phyloP scores from a whole-genome alignment of 345 rosid species.

The Aquilaria yunnanensis region DNA sequence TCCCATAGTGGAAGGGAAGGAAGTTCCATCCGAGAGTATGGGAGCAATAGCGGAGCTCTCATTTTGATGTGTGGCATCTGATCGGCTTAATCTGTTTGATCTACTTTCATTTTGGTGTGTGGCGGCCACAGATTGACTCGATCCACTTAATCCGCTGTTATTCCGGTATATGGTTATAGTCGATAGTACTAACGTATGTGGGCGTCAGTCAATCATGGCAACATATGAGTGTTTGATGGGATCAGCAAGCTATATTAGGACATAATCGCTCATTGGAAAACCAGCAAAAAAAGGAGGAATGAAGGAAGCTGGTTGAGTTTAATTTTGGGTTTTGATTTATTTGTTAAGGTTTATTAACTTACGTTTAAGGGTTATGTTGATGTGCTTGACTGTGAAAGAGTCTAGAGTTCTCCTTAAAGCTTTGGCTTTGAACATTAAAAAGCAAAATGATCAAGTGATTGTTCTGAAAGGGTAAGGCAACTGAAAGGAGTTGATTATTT shows the following conservation, averaged over 20 bases:
- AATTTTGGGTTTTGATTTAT: not conserved
- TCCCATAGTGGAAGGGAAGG: too few relatives aligned
- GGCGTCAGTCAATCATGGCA: constrained; percentile 76
- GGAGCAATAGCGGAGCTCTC: too few relatives aligned
- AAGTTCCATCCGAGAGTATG: too few relatives aligned
- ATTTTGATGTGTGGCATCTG: too few relatives aligned
- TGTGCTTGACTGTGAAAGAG: constrained; percentile 67
- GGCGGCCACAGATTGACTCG: too few relatives aligned
- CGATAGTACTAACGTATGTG: constrained; percentile 93
- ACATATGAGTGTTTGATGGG: constrained; percentile 81
- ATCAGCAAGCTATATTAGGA: constrained; percentile 87
- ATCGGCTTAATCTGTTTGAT: too few relatives aligned
- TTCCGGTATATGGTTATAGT: constrained; percentile 6
- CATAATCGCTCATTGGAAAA: constrained; percentile 75
- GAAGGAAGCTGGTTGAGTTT: not conserved
- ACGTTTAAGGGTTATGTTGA: constrained; percentile 75
- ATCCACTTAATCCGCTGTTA: too few relatives aligned
- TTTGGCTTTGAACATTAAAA: constrained; percentile 77
- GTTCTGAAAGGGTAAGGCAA: not conserved
- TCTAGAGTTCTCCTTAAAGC: constrained; percentile 68
- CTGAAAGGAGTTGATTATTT: too few relatives aligned
- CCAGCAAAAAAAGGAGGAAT: not conserved
- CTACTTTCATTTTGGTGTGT: too few relatives aligned
- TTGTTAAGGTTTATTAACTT: constrained; percentile 7
- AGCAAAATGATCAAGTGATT: not conserved